Base-by-base conservation (phyloP, 441 rosid species). In the Pelargonium fulgidum region DNA sequence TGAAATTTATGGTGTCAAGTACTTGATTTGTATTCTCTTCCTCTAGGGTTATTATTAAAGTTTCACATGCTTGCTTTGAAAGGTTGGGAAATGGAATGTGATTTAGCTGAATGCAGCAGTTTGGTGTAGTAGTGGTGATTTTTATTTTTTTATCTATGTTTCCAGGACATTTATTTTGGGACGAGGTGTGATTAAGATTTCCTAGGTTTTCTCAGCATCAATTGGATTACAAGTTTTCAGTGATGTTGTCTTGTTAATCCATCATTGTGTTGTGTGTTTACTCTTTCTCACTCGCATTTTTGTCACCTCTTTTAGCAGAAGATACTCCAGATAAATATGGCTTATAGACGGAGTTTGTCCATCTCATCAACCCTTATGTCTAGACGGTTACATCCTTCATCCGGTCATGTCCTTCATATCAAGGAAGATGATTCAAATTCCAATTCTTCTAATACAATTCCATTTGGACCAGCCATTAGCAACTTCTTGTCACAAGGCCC, bases 321-420 rank as follows among this genome's bases (percentile, higher is more conserved):
- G 5, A 11, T 33, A 13, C n/a, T n/a, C 12, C 20, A 65, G 63
- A 7, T 2, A 29, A 26, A 26, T 17, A 74, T 80, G 86, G 80
- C 83, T 69, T 76, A 66, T 62, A 69, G 77, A 52, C 82, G 81
- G 66, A 36, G 80, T 14, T 64, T 83, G 72, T 72, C 78, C 9
- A 69, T 68, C 44, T 70, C 80, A 68, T 63, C 75, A 42, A 69
- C 64, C 79, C 73, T 69, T 6, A 58, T 79, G 36, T 73, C 74
- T 42, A 79, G 80, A 77, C n/a, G 83, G 70, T 71, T 73, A 41
- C 77, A 75, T 61, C 81, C 77, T 29, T 71, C 83, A 7, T 77
- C 71, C 77, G 72, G 77, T 62, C 77, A 77, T 74, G 56, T 79
- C 0, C 63, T 75, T 14, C 45, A 9, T 12, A 14, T 75, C 64